Evolutionary conservation across 805 yeast genomes (phyloP).

Genomic region (Martiniozyma abietophila): DNA sequence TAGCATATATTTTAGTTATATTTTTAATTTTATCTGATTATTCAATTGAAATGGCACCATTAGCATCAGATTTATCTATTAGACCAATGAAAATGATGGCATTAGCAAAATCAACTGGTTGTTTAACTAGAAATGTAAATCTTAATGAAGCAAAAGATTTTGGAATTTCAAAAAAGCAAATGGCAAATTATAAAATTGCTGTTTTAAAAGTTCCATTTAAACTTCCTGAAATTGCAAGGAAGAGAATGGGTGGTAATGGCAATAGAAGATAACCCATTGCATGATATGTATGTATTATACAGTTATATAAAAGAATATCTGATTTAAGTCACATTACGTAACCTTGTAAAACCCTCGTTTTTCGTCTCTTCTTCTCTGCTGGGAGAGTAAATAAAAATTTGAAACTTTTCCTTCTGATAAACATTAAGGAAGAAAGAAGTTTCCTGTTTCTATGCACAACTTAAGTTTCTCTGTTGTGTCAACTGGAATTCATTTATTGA

Average conservation of each 20-base stretch:
- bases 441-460: too few relatives aligned
- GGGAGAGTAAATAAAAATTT: too few relatives aligned
- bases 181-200: conserved; percentile 66
- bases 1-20: conserved; percentile 68
- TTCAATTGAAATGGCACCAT: conserved; percentile 64
- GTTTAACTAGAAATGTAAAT: conserved; percentile 62
- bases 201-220: conserved; percentile 79
- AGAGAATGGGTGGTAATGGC: conserved; percentile 22
- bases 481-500: too few relatives aligned
- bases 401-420: too few relatives aligned
- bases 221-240: conserved; percentile 72
- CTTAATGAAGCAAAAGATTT: conserved; percentile 67
- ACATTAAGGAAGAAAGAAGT: too few relatives aligned
- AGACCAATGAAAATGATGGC: conserved; percentile 65
- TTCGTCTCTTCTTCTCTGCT: too few relatives aligned
- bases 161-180: conserved; percentile 47
- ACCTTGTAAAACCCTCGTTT: too few relatives aligned
- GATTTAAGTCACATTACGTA: too few relatives aligned
- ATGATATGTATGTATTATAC: too few relatives aligned
- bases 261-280: conserved; percentile 5
- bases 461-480: too few relatives aligned
- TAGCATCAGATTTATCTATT: conserved; percentile 76
- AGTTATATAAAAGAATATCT: too few relatives aligned
- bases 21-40: conserved; percentile 70
- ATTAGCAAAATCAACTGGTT: conserved; percentile 76